Evolutionary conservation across 129 eudicot species (phyloP).

Genomic region (Cynara cardunculus): DNA sequence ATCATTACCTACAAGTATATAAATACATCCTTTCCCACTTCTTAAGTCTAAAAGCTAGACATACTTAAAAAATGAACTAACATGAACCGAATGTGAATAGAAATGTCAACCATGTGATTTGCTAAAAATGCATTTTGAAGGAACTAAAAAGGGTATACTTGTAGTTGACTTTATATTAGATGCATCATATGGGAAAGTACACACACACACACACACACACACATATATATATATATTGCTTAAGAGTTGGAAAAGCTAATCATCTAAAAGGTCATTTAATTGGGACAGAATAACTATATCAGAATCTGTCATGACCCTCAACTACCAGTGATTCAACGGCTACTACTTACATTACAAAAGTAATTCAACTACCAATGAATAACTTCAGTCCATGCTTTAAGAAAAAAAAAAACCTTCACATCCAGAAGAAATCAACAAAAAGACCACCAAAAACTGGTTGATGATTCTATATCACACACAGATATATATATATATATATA

Average conservation of each 20-base stretch:
- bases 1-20: no score
- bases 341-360: slow-evolving; percentile 3
- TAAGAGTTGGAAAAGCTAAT: no score
- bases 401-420: background rate
- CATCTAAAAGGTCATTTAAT: background rate
- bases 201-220: no score
- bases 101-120: background rate
- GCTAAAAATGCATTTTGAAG: background rate
- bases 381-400: background rate
- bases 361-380: slow-evolving; percentile 18
- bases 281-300: slow-evolving; percentile 2
- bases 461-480: background rate
- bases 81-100: no score
- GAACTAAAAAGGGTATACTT: background rate
- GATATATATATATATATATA: background rate
- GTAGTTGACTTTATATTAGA: background rate
- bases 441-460: background rate
- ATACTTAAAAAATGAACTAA: no score
- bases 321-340: slow-evolving; percentile 1
- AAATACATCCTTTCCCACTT: no score
- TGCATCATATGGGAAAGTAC: background rate
- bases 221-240: no score
- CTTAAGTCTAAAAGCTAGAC: no score
- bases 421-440: background rate
- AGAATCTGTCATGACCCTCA: background rate